A percentile compares a stretch with the other conserved stretches of the same genome.
phyloP scores from a whole-genome alignment of 2,329 filamentous ascomycete species.

The Botrytis fragariae region DNA sequence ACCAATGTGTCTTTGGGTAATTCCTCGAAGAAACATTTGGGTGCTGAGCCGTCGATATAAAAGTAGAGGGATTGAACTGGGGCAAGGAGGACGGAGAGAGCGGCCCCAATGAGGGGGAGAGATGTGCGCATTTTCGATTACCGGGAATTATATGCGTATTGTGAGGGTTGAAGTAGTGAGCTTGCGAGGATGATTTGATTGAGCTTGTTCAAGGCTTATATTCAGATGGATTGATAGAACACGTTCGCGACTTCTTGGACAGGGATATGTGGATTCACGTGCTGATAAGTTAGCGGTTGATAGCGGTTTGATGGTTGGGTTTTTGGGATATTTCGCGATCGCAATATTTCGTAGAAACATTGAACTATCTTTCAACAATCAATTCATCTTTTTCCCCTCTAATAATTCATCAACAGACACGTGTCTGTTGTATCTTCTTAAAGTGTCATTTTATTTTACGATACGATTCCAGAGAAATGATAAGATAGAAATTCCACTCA shows the following conservation, averaged over 20 bases:
- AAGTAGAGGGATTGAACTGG: slow-evolving; percentile 87
- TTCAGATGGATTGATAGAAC: slow-evolving; percentile 18
- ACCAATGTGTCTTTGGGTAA: slow-evolving; percentile 96
- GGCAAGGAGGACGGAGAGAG: slow-evolving; percentile 56
- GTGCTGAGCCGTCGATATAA: slow-evolving; percentile 80
- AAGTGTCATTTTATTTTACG: background rate
- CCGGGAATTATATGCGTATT: background rate
- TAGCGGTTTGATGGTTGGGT: background rate
- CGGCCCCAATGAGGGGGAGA: slow-evolving; percentile 56
- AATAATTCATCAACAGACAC: slow-evolving; percentile 1
- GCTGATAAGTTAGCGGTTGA: slow-evolving; percentile 15
- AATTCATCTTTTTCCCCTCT: slow-evolving; percentile 4
- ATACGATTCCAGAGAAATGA: slow-evolving; percentile 5
- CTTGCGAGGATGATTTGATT: background rate
- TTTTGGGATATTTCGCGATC: slow-evolving; percentile 14
- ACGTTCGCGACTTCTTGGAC: slow-evolving; percentile 21
- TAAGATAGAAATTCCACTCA: background rate
- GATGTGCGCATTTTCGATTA: slow-evolving; percentile 53
- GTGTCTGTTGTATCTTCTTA: background rate
- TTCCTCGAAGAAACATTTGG: slow-evolving; percentile 98
- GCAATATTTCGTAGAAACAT: background rate
- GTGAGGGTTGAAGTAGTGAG: background rate
- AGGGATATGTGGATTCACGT: slow-evolving; percentile 10
- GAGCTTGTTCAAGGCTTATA: slow-evolving; percentile 5
- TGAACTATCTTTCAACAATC: background rate